Base-by-base conservation (phyloP, 2,329 filamentous ascomycete genomes). In the Trichophyton benhamiae region DNA sequence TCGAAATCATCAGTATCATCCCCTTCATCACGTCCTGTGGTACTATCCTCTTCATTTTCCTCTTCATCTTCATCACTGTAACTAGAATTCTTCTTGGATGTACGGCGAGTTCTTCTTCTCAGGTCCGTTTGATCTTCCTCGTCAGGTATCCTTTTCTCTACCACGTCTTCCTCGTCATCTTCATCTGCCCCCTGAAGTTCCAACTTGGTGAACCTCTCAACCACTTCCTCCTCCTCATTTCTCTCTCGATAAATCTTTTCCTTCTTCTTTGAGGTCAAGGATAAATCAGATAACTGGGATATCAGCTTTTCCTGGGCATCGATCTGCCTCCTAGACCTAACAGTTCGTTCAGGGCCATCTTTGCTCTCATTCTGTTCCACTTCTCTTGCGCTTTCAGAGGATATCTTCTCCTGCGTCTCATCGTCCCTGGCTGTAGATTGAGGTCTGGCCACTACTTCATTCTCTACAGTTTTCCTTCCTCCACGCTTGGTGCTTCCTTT, bases 1-100 rank as follows among this genome's bases (percentile, higher is more conserved):
- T 74, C 67, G 57, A 71, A 71, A 27, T 61, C 63, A 57, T 69
- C 69, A 7, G 49, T 30, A 66, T 72, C 69, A 59, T 70, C 67
- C 17, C 66, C 64, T n/a, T 64, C 64, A 64, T 46, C 58, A 65
- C 55, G 63, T 64, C 25, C 49, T 15, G 13, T 22, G 15, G 27
- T 33, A n/a, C 13, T 33, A 7, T 30, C 27, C 5, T 53, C 49
- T 30, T 30, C 22, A 1, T 52, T 20, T 22, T n/a, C 49, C 33
- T 9, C 49, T 33, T 30, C 22, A 1, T 53, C 11, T 5, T 15
- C 49, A 13, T 53, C 9, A 25, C 27, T 33, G 27, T 53, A 22
- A 17, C 27, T 33, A 27, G 22, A 30, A 4, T 53, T 22, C 25
- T 53, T 33, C 27, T n/a, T 53, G 22, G 13, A 33, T 53, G 27